Conservation (phyloP, 1,284 basidiomycete species). For the Ganoderma lingzhi region DNA sequence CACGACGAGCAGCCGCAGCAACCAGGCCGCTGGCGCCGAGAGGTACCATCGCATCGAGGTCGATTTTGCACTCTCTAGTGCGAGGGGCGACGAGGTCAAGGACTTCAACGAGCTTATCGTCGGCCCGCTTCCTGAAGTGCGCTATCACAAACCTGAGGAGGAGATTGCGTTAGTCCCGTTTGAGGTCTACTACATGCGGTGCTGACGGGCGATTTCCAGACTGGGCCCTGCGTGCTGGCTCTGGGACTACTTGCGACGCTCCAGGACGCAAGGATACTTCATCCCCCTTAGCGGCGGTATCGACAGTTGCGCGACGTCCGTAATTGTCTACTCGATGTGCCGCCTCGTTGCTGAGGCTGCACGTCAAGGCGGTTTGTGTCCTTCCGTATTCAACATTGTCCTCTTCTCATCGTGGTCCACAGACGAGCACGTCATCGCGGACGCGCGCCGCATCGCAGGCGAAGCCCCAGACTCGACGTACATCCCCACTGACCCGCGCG, state of each 20-base stretch:
- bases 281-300: constrained; percentile 98
- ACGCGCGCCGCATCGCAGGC: constrained; percentile 90
- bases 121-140: constrained; percentile 62
- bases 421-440: constrained; percentile 90
- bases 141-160: constrained; percentile 91
- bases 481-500: constrained; percentile 84
- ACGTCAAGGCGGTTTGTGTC: constrained; percentile 64
- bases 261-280: constrained; percentile 95
- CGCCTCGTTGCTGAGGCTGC: constrained; percentile 86
- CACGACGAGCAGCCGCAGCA: constrained; percentile 81
- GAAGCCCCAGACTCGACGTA: constrained; percentile 85
- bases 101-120: constrained; percentile 46
- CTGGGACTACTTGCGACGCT: constrained; percentile 98
- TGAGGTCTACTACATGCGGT: not conserved
- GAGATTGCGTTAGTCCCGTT: constrained; percentile 88
- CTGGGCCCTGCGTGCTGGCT: constrained; percentile 98
- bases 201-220: constrained; percentile 51
- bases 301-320: constrained; percentile 95
- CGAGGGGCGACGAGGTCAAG: constrained; percentile 69
- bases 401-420: not conserved
- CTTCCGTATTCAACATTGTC: constrained; percentile 11
- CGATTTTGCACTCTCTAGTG: constrained; percentile 77
- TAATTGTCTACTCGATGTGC: constrained; percentile 98
- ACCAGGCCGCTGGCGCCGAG: constrained; percentile 86
- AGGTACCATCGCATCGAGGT: constrained; percentile 83